These are phyloP conservation scores for Colletotrichum cordylinicola DNA, from an alignment of 2,329 filamentous ascomycete species.

Conservation along the genomic window DNA sequence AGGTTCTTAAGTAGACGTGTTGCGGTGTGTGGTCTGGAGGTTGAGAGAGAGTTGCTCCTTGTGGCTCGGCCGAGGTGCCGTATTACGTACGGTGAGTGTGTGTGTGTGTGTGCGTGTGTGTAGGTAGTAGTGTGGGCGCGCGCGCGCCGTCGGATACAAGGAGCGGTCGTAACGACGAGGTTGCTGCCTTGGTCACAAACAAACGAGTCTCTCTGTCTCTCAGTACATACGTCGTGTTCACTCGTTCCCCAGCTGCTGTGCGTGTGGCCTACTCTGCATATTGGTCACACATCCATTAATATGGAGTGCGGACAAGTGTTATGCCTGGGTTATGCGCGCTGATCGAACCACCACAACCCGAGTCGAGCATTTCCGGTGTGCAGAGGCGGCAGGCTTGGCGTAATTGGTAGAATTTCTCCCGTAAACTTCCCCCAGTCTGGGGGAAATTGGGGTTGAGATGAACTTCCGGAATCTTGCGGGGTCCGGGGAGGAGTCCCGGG, in stretches of 20 bases:
- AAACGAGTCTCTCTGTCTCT: background rate
- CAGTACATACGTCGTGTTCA: background rate
- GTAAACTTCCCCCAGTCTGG: slow-evolving; percentile 7
- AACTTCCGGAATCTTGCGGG: slow-evolving; percentile 4
- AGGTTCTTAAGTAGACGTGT: background rate
- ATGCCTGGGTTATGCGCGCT: background rate
- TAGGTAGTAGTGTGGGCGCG: background rate
- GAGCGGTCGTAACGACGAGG: background rate
- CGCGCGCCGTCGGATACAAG: background rate
- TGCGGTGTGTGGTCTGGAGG: background rate
- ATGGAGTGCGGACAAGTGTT: background rate
- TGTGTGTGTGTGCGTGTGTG: background rate
- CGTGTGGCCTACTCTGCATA: background rate
- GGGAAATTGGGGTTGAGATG: slow-evolving; percentile 12
- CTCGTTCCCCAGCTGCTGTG: background rate
- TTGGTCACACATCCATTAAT: background rate
- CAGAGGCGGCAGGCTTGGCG: background rate
- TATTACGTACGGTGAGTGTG: background rate
- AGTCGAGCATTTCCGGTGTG: background rate
- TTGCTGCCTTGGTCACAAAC: background rate
- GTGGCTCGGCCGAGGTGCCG: background rate
- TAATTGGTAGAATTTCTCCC: slow-evolving; percentile 1
- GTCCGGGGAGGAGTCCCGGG: slow-evolving; percentile 6
- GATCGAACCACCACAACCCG: background rate
- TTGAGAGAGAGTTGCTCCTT: background rate